A percentile compares a stretch with the other conserved stretches of the same genome.
phyloP scores from a whole-genome alignment of 495 filamentous ascomycete species.

The Xylaria palmicola region DNA sequence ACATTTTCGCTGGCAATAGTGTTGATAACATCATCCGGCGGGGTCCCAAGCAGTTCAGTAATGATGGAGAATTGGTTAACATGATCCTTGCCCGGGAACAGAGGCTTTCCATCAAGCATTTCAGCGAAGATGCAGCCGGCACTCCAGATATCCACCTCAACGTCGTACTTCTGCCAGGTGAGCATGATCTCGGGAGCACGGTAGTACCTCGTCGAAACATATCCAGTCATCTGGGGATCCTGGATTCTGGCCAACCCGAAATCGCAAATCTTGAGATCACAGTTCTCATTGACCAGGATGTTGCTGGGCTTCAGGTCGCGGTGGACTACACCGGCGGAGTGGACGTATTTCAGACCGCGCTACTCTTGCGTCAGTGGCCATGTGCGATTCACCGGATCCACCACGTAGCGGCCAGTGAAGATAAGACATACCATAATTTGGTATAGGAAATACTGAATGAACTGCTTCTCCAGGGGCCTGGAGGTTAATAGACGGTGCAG shows the following conservation, averaged over 20 bases:
- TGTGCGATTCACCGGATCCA: slow-evolving; percentile 9
- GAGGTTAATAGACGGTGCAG: slow-evolving; percentile 94
- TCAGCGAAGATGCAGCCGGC: slow-evolving; percentile 98
- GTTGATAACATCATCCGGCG: slow-evolving; percentile 96
- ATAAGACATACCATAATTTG: slow-evolving; percentile 78
- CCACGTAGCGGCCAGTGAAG: not conserved
- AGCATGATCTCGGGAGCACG: slow-evolving; percentile 99
- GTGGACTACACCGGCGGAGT: slow-evolving; percentile 96
- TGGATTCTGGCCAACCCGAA: slow-evolving; percentile 97
- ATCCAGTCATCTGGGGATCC: slow-evolving; percentile 99
- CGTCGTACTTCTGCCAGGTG: slow-evolving; percentile 99
- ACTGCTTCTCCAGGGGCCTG: slow-evolving; percentile 95
- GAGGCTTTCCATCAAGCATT: slow-evolving; percentile 97
- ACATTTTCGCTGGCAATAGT: slow-evolving; percentile 99
- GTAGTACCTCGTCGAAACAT: slow-evolving; percentile 98
- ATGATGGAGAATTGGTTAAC: slow-evolving; percentile 99
- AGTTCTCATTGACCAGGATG: slow-evolving; percentile 99
- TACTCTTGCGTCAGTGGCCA: slow-evolving; percentile 43
- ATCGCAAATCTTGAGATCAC: slow-evolving; percentile 98
- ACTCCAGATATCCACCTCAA: slow-evolving; percentile 99
- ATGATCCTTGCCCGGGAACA: slow-evolving; percentile 98
- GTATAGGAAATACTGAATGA: slow-evolving; percentile 99
- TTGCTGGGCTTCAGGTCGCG: slow-evolving; percentile 97
- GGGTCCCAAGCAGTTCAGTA: slow-evolving; percentile 95
- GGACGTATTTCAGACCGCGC: slow-evolving; percentile 98